A percentile compares a stretch with the other conserved stretches of the same genome.
These are phyloP conservation scores for Friedmanniomyces simplex DNA, from an alignment of 495 filamentous ascomycete species.

Conservation along the genomic window DNA sequence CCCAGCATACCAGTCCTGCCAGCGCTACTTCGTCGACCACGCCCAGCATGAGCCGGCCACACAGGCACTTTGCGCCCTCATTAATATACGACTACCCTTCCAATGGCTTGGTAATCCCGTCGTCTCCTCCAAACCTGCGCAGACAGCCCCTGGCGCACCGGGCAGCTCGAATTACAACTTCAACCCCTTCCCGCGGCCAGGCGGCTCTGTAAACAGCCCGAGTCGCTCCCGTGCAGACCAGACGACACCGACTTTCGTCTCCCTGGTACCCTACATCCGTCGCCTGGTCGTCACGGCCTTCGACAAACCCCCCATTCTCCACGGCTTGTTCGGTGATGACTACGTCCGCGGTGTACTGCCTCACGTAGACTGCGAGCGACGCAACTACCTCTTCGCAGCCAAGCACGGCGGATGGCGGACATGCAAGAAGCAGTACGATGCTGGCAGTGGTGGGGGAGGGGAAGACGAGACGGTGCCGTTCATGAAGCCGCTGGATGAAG, in stretches of 20 bases:
- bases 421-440: constrained; percentile 86
- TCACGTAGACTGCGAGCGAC: constrained; percentile 77
- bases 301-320: constrained; percentile 72
- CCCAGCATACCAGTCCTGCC: constrained; percentile 82
- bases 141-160: constrained; percentile 19
- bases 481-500: constrained; percentile 63
- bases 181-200: constrained; percentile 12
- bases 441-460: constrained; percentile 37
- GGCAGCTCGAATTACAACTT: constrained; percentile 17
- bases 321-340: constrained; percentile 92
- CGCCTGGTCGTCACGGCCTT: constrained; percentile 86
- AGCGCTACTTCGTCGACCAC: constrained; percentile 85
- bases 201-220: constrained; percentile 20
- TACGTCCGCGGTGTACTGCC: constrained; percentile 70
- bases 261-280: constrained; percentile 79
- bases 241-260: constrained; percentile 40
- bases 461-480: constrained; percentile 73
- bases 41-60: constrained; percentile 75
- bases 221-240: constrained; percentile 1
- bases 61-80: constrained; percentile 79
- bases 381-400: constrained; percentile 90
- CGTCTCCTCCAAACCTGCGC: constrained; percentile 25
- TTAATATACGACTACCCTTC: constrained; percentile 73
- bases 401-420: constrained; percentile 82
- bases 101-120: constrained; percentile 41